phyloP scores from a whole-genome alignment of 2,329 filamentous ascomycete species.

The Epichloe uncinata region DNA sequence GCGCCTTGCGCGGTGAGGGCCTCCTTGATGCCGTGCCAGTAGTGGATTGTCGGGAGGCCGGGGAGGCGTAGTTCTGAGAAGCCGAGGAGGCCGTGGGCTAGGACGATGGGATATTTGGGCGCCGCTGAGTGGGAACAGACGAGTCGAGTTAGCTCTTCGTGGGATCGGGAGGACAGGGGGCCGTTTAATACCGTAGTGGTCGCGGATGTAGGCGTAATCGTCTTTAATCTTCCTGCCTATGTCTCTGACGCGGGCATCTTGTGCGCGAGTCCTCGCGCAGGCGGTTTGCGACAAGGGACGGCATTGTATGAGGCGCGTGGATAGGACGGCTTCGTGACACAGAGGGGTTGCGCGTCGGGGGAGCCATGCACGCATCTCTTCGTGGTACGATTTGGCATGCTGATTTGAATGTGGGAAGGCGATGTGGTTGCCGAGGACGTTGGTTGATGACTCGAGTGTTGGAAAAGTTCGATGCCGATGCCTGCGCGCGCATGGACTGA shows the following conservation, averaged over 20 bases:
- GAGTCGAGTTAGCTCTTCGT: not conserved
- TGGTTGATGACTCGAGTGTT: too few species aligned
- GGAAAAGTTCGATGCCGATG: too few species aligned
- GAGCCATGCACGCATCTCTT: not conserved
- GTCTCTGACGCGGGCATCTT: conserved; percentile 3
- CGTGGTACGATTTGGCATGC: not conserved
- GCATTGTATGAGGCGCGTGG: not conserved
- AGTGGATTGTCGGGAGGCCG: conserved; percentile 42
- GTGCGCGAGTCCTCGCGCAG: not conserved
- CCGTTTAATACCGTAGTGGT: conserved; percentile 27
- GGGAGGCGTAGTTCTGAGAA: conserved; percentile 44
- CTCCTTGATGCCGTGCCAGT: conserved; percentile 52
- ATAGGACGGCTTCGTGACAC: not conserved
- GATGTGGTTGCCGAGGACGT: not conserved
- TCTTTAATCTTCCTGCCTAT: conserved; percentile 24
- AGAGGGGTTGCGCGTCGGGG: not conserved
- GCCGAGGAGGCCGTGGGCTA: conserved; percentile 52
- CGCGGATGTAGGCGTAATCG: conserved; percentile 31
- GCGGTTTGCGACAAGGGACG: not conserved
- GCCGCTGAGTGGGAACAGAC: conserved; percentile 24
- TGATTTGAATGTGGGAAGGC: not conserved
- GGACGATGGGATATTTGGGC: conserved; percentile 48
- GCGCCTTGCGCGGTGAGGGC: conserved; percentile 40
- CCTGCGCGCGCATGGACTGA: too few species aligned
- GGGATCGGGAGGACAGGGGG: not conserved